Evolutionary conservation across 208 protist species (phyloP), one percentile per base, ranked within the genome.

Genomic region (Trypanosoma cruzi): DNA sequence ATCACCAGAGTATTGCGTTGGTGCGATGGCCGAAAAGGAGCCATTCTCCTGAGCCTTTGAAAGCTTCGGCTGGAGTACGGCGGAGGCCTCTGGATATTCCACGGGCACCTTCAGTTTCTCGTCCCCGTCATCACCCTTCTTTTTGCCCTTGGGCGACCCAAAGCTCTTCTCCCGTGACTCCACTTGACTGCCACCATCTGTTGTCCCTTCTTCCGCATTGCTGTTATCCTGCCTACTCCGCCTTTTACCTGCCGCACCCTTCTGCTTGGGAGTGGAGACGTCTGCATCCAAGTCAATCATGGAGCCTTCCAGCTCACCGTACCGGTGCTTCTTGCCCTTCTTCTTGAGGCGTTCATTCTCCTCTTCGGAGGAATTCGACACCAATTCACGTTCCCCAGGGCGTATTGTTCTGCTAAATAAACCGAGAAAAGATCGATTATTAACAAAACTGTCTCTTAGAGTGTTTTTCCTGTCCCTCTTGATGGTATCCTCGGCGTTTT

Each of bases 391-490:
- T 24, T 57, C 32, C 42, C 16, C 48, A 26, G 20, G 6, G 11
- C 22, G 37, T 29, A 1, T 34, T 4, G 46, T 29, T 48, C 24
- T 61, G 20, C 26, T 31, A n/a, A 60, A 42, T 0, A 70, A 28
- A 22, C 37, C 37, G 44, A 52, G 0, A 32, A 71, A 71, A 18
- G 56, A 71, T 10, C 20, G 22, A 22, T 71, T 64, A 5, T 26
- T 0, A 14, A 32, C 10, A 32, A 64, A 64, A 34, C 66, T 64
- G 36, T 24, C 48, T 24, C 49, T 57, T 29, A 40, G 5, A 40
- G 22, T 24, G 16, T 28, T 4, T 22, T 73, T 72, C 29, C 54
- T 64, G 0, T 37, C 55, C 55, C 59, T 75, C 57, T 57, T 71
- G 32, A 48, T 32, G 31, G 28, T 61, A 7, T 57, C 46, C 56